Percentiles rank a stretch among this genome's conserved stretches.
phyloP scores from a whole-genome alignment of 257 asterid genomes.

The Lantana camara region DNA sequence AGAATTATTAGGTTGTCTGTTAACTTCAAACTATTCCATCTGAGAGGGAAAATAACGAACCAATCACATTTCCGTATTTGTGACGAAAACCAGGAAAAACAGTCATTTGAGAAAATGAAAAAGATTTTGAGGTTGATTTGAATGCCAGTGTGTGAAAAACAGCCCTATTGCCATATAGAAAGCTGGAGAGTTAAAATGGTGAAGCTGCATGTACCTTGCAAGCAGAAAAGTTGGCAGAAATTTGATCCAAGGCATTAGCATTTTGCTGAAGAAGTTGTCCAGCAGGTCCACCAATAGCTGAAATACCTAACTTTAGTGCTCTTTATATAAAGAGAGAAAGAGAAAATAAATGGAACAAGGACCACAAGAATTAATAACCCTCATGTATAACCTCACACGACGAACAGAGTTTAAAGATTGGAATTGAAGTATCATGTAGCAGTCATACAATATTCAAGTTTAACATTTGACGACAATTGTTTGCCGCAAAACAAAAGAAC shows the following conservation, averaged over 20 bases:
- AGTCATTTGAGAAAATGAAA: not conserved
- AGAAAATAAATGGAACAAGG: slow-evolving; percentile 20
- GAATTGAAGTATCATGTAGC: slow-evolving; percentile 10
- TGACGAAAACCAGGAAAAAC: not conserved
- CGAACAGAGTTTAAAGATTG: not conserved
- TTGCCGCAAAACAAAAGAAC: not conserved
- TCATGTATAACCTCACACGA: slow-evolving; percentile 9
- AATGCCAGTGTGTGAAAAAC: not conserved
- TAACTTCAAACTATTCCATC: slow-evolving; percentile 6
- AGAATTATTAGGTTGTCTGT: no score
- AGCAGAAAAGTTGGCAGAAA: slow-evolving; percentile 66
- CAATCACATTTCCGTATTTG: not conserved
- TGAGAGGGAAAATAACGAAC: not conserved
- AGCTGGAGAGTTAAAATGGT: not conserved
- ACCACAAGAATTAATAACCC: slow-evolving; percentile 12
- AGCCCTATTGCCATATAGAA: slow-evolving; percentile 10
- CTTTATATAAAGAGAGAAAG: not conserved
- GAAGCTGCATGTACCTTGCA: slow-evolving; percentile 53
- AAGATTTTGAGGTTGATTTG: not conserved
- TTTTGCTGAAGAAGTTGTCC: slow-evolving; percentile 79
- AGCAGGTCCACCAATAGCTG: slow-evolving; percentile 78
- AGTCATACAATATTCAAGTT: not conserved
- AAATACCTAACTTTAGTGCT: slow-evolving; percentile 34
- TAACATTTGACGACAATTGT: not conserved
- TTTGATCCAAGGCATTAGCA: slow-evolving; percentile 77